Evolutionary conservation across 805 yeast species (phyloP).

Genomic region (Wickerhamomyces alni): DNA sequence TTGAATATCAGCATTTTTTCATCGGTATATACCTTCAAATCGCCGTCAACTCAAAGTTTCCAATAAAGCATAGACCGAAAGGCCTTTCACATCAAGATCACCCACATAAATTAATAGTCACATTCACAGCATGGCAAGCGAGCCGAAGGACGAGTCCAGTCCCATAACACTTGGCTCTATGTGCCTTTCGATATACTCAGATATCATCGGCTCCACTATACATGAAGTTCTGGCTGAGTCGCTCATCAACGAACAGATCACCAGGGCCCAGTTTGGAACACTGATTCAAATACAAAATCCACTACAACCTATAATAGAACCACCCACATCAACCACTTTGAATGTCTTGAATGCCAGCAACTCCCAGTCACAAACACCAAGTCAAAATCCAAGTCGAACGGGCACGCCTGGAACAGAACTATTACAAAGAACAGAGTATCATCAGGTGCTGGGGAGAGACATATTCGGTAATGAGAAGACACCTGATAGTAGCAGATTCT

Average conservation of each 20-base stretch:
- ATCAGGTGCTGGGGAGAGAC: slow-evolving; percentile 25
- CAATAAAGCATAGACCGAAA: too few species aligned
- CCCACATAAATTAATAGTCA: too few species aligned
- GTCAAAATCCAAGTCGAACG: slow-evolving; percentile 7
- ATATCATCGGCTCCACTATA: slow-evolving; percentile 2
- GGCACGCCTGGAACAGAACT: slow-evolving; percentile 16
- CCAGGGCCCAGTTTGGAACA: slow-evolving; percentile 8
- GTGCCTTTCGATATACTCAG: slow-evolving; percentile 1
- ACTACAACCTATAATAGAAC: slow-evolving; percentile 3
- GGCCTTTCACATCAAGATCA: too few species aligned
- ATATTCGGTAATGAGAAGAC: slow-evolving; percentile 46
- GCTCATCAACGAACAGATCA: slow-evolving; percentile 7
- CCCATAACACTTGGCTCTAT: background rate
- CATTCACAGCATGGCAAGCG: too few species aligned
- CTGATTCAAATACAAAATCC: background rate
- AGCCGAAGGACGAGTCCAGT: background rate
- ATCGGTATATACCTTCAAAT: too few species aligned
- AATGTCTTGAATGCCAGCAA: background rate
- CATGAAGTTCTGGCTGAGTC: slow-evolving; percentile 12
- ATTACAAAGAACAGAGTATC: slow-evolving; percentile 13
- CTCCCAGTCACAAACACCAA: slow-evolving; percentile 2
- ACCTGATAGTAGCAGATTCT: slow-evolving; percentile 53
- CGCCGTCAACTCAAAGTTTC: too few species aligned
- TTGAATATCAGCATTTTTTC: too few species aligned
- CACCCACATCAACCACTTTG: slow-evolving; percentile 2